Conservation (phyloP, 108 stramenopile genomes). For the Aurantiochytrium sp. region DNA sequence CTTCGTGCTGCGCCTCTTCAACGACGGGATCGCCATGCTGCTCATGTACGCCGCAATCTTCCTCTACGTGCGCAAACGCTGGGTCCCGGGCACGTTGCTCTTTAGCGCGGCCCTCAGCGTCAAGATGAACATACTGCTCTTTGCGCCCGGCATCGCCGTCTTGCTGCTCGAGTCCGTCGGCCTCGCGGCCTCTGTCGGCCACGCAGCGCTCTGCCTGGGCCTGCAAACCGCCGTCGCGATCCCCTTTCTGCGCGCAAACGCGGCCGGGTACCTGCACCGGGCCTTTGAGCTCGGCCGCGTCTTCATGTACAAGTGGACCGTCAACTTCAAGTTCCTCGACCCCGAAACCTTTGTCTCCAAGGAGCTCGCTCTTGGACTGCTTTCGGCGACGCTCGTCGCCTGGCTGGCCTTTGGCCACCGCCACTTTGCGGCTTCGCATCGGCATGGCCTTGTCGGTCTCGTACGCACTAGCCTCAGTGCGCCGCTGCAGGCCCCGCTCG, state of each 20-base stretch:
- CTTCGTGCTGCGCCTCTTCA: conserved; percentile 90
- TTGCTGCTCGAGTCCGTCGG: conserved; percentile 67
- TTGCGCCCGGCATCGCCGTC: conserved; percentile 83
- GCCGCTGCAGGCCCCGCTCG: neutral
- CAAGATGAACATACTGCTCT: conserved; percentile 95
- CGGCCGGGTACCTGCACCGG: conserved; percentile 78
- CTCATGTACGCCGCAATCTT: conserved; percentile 70
- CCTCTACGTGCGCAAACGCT: conserved; percentile 66
- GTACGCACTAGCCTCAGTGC: neutral
- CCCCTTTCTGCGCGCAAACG: conserved; percentile 81
- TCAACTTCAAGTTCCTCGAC: conserved; percentile 89
- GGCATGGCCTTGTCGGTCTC: neutral
- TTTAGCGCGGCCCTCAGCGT: conserved; percentile 86
- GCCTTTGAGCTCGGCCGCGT: conserved; percentile 93
- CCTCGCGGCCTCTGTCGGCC: conserved; percentile 37
- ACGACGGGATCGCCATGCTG: conserved; percentile 86
- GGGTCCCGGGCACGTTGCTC: conserved; percentile 74
- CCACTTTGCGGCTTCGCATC: neutral
- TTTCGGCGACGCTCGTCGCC: conserved; percentile 45
- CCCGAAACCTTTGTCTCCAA: conserved; percentile 78
- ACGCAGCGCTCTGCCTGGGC: conserved; percentile 64
- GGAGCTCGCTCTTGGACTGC: conserved; percentile 58
- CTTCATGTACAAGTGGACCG: conserved; percentile 94
- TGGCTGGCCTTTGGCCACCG: neutral
- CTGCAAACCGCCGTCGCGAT: conserved; percentile 78